Conservation (phyloP, 2,329 filamentous ascomycete species). For the Neofusicoccum laricinum region DNA sequence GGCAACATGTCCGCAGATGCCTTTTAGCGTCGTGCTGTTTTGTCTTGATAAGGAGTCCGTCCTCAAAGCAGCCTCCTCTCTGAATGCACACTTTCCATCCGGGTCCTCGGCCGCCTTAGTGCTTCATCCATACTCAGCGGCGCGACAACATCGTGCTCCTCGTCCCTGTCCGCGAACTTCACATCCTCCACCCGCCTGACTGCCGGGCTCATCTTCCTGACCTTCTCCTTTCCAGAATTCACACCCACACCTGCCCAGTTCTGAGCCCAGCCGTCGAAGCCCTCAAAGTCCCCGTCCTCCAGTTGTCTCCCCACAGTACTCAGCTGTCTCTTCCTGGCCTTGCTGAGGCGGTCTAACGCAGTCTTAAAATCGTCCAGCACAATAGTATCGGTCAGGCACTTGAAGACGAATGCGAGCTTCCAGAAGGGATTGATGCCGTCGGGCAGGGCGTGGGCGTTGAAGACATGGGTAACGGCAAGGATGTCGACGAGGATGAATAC, state of each 20-base stretch:
- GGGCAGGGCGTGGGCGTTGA: conserved; percentile 32
- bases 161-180: background rate
- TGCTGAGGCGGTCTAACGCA: conserved; percentile 42
- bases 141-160: conserved; percentile 4
- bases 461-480: conserved; percentile 54
- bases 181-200: background rate
- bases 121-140: conserved; percentile 4
- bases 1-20: too few relatives aligned
- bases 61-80: background rate
- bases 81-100: background rate
- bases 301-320: background rate
- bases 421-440: conserved; percentile 66
- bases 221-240: background rate
- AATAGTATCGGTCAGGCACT: conserved; percentile 65
- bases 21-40: background rate
- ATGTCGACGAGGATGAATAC: conserved; percentile 62
- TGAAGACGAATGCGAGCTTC: conserved; percentile 64
- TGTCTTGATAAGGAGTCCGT: too few relatives aligned
- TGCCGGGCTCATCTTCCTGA: background rate
- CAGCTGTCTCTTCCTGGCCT: background rate
- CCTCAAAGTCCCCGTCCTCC: background rate
- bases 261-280: background rate
- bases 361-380: conserved; percentile 69
- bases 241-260: background rate
- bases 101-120: background rate